Percentiles rank a stretch among this genome's conserved stretches.
Conservation (phyloP, 1,284 basidiomycete species). For the Earliella scabrosa region DNA sequence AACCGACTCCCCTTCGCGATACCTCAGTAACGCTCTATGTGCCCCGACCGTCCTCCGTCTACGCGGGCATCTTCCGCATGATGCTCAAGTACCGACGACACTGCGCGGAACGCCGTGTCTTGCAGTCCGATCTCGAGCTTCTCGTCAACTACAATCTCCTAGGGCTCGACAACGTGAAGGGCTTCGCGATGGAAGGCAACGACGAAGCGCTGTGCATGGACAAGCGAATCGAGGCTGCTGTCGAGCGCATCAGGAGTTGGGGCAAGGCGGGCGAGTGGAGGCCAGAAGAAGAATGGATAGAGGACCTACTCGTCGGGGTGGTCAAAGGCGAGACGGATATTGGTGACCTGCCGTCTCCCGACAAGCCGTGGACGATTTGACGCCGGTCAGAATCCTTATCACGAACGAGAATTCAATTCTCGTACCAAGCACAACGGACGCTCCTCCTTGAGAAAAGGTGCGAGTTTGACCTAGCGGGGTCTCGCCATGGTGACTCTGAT, state of each 20-base stretch:
- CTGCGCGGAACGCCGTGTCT: constrained; percentile 21
- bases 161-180: constrained; percentile 20
- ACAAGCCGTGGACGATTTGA: too few species aligned
- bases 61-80: constrained; percentile 31
- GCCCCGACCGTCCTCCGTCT: constrained; percentile 31
- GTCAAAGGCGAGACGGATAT: constrained; percentile 4
- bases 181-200: constrained; percentile 11
- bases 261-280: constrained; percentile 27
- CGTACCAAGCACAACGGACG: too few species aligned
- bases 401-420: too few species aligned
- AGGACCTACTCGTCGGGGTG: constrained; percentile 28
- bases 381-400: too few species aligned
- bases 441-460: too few species aligned
- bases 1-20: neutral
- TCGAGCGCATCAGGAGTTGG: constrained; percentile 29
- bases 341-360: neutral
- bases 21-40: constrained; percentile 19
- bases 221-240: constrained; percentile 22
- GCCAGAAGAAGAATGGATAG: constrained; percentile 33
- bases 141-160: constrained; percentile 34
- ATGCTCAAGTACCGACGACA: constrained; percentile 30
- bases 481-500: too few species aligned
- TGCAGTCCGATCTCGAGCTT: constrained; percentile 34
- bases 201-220: constrained; percentile 20
- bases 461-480: too few species aligned